These are phyloP conservation scores for Boletus subparvulus DNA, from an alignment of 768 basidiomycete genomes.

Conservation along the genomic window DNA sequence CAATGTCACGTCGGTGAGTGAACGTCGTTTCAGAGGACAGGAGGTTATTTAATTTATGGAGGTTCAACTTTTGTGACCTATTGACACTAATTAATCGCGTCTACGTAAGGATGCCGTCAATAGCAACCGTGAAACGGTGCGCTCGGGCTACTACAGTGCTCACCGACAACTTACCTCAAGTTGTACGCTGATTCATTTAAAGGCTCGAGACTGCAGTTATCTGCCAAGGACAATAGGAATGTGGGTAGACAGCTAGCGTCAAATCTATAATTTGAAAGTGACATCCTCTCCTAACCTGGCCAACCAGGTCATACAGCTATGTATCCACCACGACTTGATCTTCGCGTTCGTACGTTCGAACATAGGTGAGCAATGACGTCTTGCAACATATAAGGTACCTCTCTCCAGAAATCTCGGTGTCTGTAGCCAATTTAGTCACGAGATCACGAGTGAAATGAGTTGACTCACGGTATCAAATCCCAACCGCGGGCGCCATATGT, in stretches of 20 bases:
- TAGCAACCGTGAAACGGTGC: no score
- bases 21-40: conserved; percentile 17
- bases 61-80: conserved; percentile 19
- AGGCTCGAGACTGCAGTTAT: background rate
- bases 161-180: background rate
- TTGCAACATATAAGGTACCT: conserved; percentile 81
- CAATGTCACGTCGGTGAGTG: conserved; percentile 1
- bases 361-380: conserved; percentile 80
- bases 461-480: conserved; percentile 80
- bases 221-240: background rate
- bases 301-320: conserved; percentile 57
- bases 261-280: conserved; percentile 6
- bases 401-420: conserved; percentile 88
- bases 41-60: conserved; percentile 17
- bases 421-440: conserved; percentile 36
- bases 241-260: conserved; percentile 9
- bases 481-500: conserved; percentile 81
- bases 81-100: conserved; percentile 1
- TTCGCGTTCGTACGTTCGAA: conserved; percentile 66
- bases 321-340: conserved; percentile 68
- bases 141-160: background rate
- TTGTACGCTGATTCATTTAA: background rate
- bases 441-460: conserved; percentile 3
- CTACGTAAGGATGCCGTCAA: conserved; percentile 14
- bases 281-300: background rate